A percentile compares a stretch with the other conserved stretches of the same genome.
phyloP scores from a whole-genome alignment of 176 grass and related monocot species.

The Secale cereale region DNA sequence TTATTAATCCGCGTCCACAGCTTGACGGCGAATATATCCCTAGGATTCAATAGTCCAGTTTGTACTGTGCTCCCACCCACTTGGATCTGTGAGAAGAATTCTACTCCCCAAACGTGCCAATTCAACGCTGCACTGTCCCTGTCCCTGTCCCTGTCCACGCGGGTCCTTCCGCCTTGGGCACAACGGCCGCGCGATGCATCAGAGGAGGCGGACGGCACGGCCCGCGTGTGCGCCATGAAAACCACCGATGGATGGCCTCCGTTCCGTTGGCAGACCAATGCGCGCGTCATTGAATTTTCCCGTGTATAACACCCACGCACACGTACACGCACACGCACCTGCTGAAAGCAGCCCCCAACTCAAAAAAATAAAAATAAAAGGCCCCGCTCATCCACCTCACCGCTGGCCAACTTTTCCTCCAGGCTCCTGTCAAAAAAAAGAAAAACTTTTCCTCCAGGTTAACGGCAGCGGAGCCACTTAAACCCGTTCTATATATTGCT shows the following conservation, averaged over 20 bases:
- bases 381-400: too few species aligned
- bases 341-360: too few species aligned
- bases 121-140: background rate
- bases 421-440: background rate
- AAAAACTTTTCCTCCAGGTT: background rate
- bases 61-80: background rate
- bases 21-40: background rate
- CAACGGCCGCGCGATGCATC: background rate
- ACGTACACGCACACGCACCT: background rate
- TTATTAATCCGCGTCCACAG: background rate
- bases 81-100: background rate
- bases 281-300: constrained; percentile 3
- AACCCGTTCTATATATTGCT: background rate
- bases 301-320: background rate
- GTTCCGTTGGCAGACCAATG: background rate
- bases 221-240: constrained; percentile 9
- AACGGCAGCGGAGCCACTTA: background rate
- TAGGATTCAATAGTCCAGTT: background rate
- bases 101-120: background rate
- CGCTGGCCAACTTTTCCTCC: background rate
- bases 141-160: background rate
- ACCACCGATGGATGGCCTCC: background rate
- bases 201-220: background rate
- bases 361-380: too few species aligned
- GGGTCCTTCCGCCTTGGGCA: background rate